Evolutionary conservation across 768 basidiomycete genomes (phyloP), one percentile per base, ranked within the genome.

Genomic region (Suillus luteus): DNA sequence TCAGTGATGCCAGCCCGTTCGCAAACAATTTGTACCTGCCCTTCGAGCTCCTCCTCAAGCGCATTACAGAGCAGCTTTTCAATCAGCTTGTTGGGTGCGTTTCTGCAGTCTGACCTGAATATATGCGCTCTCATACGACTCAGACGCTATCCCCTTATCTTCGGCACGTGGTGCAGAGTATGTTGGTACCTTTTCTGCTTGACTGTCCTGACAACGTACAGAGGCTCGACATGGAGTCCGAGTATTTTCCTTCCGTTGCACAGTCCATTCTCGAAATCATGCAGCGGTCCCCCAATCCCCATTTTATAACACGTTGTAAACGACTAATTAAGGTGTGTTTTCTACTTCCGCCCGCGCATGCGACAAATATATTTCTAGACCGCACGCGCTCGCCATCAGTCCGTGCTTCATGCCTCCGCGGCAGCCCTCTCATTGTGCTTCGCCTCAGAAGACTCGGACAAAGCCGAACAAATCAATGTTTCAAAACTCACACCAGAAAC

Each of bases 101-200:
- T 31, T 43, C 59, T 31, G 55, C 63, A 58, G 27, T 60, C 44
- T 40, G 7, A 24, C 46, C 55, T 49, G 64, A 43, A 62, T 60
- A 59, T 64, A 68, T 65, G 55, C 66, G 38, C 41, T 59, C 41
- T 61, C 22, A 24, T 71, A 52, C 24, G 40, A 41, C 48, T 38
- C 67, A 93, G 92, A 69, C 86, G 86, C 3, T 92, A 92, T 76
- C 92, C 92, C 24, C 78, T 91, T 44, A 83, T 92, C 62, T 93
- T 93, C 72, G 92, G 92, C 2, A 74, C 80, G 33, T 87, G 86
- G 86, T 79, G 81, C 70, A 81, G 82, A 79, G 91, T 88, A 77
- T 61, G 74, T 72, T 60, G 51, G 62, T 55, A 65, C 35, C 60
- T 55, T 64, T 46, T 33, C 58, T 52, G 33, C 49, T 61, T 24